phyloP scores from a whole-genome alignment of 73 alveolate genomes.

The Tetrahymena borealis region DNA sequence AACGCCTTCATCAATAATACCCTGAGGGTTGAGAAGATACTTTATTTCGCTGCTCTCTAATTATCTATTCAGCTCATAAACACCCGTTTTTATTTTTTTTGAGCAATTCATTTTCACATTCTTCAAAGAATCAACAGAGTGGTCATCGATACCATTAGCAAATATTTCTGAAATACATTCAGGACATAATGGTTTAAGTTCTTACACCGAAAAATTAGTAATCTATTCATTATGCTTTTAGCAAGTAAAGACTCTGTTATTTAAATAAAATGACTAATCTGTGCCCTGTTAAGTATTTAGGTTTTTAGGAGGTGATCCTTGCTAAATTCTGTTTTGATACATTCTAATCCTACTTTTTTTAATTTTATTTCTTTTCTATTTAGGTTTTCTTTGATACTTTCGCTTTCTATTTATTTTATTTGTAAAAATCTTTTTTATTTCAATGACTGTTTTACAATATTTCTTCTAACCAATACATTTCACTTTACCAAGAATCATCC shows the following conservation, averaged over 20 bases:
- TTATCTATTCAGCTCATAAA: not conserved
- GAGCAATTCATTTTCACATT: not conserved
- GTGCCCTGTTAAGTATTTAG: not conserved
- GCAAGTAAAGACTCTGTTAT: not conserved
- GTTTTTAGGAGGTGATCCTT: not conserved
- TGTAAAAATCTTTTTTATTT: too few species aligned
- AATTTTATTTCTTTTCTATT: not conserved
- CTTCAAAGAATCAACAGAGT: not conserved
- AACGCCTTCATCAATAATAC: not conserved
- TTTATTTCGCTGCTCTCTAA: not conserved
- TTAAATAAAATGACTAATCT: not conserved
- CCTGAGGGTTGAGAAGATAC: not conserved
- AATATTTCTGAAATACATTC: not conserved
- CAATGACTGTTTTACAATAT: too few species aligned
- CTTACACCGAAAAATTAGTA: not conserved
- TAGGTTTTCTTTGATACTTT: too few species aligned
- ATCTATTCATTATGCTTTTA: not conserved
- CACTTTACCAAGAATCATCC: too few species aligned
- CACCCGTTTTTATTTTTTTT: not conserved
- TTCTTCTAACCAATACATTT: too few species aligned
- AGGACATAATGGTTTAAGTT: not conserved
- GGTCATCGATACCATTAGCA: not conserved
- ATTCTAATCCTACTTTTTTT: too few species aligned
- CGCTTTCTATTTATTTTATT: too few species aligned
- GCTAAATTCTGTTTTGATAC: not conserved